Percentiles rank a stretch among this genome's conserved stretches.
These are phyloP conservation scores for Scutellaria minor DNA, from an alignment of 257 asterid species.

Conservation along the genomic window DNA sequence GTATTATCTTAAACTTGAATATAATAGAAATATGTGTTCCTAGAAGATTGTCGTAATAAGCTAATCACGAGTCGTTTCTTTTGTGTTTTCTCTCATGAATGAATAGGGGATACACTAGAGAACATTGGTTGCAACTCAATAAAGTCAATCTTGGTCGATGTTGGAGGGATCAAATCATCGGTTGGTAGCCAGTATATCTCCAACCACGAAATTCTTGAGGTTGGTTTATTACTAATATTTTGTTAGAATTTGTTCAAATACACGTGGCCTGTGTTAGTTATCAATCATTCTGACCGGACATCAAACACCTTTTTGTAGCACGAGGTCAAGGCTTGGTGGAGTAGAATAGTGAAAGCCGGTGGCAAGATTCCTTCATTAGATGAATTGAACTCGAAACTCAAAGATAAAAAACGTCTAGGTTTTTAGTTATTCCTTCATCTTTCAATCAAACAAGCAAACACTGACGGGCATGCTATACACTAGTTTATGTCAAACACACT, in stretches of 20 bases:
- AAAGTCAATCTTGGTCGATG: constrained; percentile 55
- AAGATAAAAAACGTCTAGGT: constrained; percentile 50
- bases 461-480: not conserved
- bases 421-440: constrained; percentile 39
- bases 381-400: constrained; percentile 59
- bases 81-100: constrained; percentile 23
- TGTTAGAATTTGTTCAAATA: not conserved
- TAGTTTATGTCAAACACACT: not conserved
- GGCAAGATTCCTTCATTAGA: constrained; percentile 60
- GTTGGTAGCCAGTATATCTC: constrained; percentile 74
- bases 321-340: constrained; percentile 85
- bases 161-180: constrained; percentile 67
- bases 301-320: constrained; percentile 48
- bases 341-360: constrained; percentile 55
- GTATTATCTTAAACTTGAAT: not conserved
- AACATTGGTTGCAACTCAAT: constrained; percentile 35
- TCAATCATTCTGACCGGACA: not conserved
- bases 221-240: constrained; percentile 27
- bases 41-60: not conserved
- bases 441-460: not conserved
- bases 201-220: constrained; percentile 84
- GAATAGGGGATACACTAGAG: constrained; percentile 44
- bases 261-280: too few relatives aligned
- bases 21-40: not conserved
- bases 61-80: not conserved